phyloP scores from a whole-genome alignment of 2,329 filamentous ascomycete genomes.

The Talaromyces sp. region DNA sequence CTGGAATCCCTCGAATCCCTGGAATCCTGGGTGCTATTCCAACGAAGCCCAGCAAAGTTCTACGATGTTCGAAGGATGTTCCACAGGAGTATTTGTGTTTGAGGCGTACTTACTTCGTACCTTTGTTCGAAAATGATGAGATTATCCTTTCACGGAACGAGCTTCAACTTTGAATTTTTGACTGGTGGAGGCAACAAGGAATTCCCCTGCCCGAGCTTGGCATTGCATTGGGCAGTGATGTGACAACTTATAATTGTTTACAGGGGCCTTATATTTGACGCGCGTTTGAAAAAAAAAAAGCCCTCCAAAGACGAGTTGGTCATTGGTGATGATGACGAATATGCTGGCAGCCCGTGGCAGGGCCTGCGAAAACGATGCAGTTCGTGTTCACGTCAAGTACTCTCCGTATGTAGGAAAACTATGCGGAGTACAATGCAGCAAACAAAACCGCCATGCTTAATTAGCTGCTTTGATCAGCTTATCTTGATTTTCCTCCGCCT shows the following conservation, averaged over 20 bases:
- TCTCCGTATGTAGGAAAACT: no score
- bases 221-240: neutral
- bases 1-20: no score
- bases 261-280: neutral
- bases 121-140: neutral
- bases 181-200: neutral
- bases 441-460: neutral
- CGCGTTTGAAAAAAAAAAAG: neutral
- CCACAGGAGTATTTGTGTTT: neutral
- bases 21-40: neutral
- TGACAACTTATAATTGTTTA: neutral
- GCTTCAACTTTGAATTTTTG: neutral
- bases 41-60: neutral
- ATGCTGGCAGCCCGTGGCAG: no score
- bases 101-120: no score
- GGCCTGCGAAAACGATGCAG: neutral
- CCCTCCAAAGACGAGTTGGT: neutral
- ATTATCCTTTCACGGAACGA: neutral
- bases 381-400: neutral
- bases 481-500: neutral
- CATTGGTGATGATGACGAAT: neutral
- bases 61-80: neutral
- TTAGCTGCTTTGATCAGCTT: neutral
- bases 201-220: neutral
- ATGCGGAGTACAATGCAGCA: no score